Base-by-base conservation (phyloP, 2,329 filamentous ascomycete species). In the Trichoderma asperellum region DNA sequence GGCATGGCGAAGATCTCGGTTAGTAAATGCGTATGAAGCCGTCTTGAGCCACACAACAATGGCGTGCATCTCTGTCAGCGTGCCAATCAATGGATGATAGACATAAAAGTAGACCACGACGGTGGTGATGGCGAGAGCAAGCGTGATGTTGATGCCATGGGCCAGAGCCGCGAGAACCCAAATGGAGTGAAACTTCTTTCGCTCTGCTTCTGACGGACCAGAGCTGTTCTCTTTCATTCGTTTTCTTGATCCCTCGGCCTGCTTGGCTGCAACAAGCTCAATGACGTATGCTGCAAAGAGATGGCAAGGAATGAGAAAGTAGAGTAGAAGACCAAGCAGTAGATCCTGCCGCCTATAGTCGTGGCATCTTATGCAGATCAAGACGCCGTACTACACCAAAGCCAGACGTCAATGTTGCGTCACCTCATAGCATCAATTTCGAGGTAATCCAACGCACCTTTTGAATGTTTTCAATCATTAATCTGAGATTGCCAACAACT, bases 41-140 rank as follows among this genome's bases (percentile, higher is more conserved):
- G 92, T 94, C 83, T 99, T 99, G 75, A 99, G 87, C 91, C 94
- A 97, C 62, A 98, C 94, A 68, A 98, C 92, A 75, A 98, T 90
- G 72, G 94, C 94, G 78, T 99, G 96, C 71, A 97, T 82, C 80
- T 98, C 92, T 72, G 92, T 94, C 60, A 97, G 83, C 0, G 94
- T 97, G 53, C 96, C 96, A 74, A 99, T 96, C 21, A 97, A 87
- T 0, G 96, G 96, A 79, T 99, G 96, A 79, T 97, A 89, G 73
- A 99, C 92, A 79, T 92, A 87, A 79, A 91, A 95, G 83, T 97
- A 99, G 21, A 99, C 94, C 21, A 94, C 89, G 72, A 89, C 89
- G 59, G 92, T 96, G 10, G 94, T 93, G 72, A 96, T 87, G 52
- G 88, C 86, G 24, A 98, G 87, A 70, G 93, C 94, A 27, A 94